Percentiles rank a stretch among this genome's conserved stretches.
Evolutionary conservation across 2,329 filamentous ascomycete species (phyloP).

Genomic region (Chaetomium globosum): DNA sequence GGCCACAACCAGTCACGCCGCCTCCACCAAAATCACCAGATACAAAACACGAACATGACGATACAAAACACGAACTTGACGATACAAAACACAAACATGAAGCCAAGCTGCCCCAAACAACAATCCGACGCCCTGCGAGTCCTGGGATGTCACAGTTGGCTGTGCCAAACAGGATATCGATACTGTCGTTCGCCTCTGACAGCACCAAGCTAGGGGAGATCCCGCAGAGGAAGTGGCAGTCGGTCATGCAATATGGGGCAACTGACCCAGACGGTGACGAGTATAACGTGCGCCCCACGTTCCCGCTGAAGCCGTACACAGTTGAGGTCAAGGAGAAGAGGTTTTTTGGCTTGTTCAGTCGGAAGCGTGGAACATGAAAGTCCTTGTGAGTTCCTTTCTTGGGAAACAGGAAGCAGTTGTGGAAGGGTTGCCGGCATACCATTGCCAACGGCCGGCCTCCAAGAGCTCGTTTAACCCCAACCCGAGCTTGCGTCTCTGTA

Average conservation of each 20-base stretch:
- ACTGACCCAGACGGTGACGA: constrained; percentile 32
- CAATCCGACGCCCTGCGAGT: neutral
- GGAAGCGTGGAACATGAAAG: constrained; percentile 20
- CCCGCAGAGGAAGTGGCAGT: constrained; percentile 39
- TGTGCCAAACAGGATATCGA: constrained; percentile 38
- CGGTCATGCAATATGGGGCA: constrained; percentile 20
- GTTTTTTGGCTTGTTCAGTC: constrained; percentile 40
- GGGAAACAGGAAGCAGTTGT: neutral
- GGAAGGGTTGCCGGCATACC: neutral
- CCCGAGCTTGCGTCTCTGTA: neutral
- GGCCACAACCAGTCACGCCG: neutral
- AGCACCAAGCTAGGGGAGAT: constrained; percentile 45
- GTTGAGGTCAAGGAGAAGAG: constrained; percentile 36
- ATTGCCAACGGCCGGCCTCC: neutral
- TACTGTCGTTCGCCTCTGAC: constrained; percentile 40
- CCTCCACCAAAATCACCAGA: constrained; percentile 7
- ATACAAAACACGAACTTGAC: no score
- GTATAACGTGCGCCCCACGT: constrained; percentile 41
- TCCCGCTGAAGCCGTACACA: constrained; percentile 41
- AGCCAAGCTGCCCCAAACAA: constrained; percentile 1
- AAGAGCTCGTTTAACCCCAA: neutral
- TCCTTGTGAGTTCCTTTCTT: neutral
- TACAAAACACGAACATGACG: neutral
- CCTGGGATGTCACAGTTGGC: constrained; percentile 9
- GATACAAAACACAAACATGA: neutral